A percentile compares a stretch with the other conserved stretches of the same genome.
These are phyloP conservation scores for Talaromyces proteolyticus DNA, from an alignment of 495 filamentous ascomycete species.

Conservation along the genomic window DNA sequence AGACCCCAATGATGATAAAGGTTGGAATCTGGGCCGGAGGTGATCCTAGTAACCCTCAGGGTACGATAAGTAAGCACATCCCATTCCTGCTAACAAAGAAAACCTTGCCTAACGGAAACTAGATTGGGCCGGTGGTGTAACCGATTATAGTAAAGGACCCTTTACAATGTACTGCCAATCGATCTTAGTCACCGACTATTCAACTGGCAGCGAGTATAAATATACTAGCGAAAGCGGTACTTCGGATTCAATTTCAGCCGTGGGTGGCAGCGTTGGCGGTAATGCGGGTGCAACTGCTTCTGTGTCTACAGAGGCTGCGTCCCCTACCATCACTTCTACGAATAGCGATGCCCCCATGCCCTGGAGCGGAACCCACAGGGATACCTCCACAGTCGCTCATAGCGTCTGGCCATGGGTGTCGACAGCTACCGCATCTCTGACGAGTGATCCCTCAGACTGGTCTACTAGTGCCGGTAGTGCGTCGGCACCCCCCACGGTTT, in stretches of 20 bases:
- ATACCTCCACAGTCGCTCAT: slow-evolving; percentile 42
- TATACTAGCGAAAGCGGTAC: slow-evolving; percentile 72
- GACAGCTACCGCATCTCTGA: slow-evolving; percentile 29
- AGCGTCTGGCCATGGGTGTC: slow-evolving; percentile 58
- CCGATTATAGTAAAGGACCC: slow-evolving; percentile 72
- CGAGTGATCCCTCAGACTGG: slow-evolving; percentile 64
- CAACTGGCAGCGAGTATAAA: slow-evolving; percentile 73
- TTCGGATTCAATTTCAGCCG: slow-evolving; percentile 73
- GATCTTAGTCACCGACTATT: slow-evolving; percentile 80
- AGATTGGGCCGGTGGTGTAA: slow-evolving; percentile 82
- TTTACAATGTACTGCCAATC: slow-evolving; percentile 80
- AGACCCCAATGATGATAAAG: slow-evolving; percentile 80
- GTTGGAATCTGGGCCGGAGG: slow-evolving; percentile 86
- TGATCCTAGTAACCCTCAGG: slow-evolving; percentile 53
- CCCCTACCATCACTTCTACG: slow-evolving; percentile 49
- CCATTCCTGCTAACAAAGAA: slow-evolving; percentile 13
- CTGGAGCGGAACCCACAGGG: slow-evolving; percentile 59
- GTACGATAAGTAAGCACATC: slow-evolving; percentile 58
- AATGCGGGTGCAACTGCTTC: slow-evolving; percentile 27
- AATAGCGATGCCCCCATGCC: slow-evolving; percentile 51
- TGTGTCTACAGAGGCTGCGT: slow-evolving; percentile 25
- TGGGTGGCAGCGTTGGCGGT: slow-evolving; percentile 62
- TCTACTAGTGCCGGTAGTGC: slow-evolving; percentile 63
- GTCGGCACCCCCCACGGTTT: slow-evolving; percentile 37
- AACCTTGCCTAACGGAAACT: too few relatives aligned